Conservation (phyloP, 306 rosid species). For the Ammopiptanthus mongolicus region DNA sequence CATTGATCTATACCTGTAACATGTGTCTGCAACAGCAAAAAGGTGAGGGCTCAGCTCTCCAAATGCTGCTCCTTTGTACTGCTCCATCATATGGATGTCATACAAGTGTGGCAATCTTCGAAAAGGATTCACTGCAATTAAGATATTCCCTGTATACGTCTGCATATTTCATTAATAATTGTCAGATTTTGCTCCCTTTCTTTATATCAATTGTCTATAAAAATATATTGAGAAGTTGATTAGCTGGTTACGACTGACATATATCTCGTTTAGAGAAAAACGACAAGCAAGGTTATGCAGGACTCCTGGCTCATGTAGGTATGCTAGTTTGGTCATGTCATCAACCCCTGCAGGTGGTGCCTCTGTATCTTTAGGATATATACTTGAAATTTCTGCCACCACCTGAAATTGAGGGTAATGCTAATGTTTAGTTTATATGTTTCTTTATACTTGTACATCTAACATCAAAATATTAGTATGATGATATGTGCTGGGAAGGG, state of each 20-base stretch:
- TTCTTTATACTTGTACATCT: constrained; percentile 12
- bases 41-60: constrained; percentile 95
- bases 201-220: not conserved
- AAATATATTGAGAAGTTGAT: not conserved
- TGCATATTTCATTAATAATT: constrained; percentile 29
- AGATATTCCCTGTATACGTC: constrained; percentile 87
- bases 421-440: constrained; percentile 4
- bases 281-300: constrained; percentile 59
- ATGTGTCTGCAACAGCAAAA: constrained; percentile 85
- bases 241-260: constrained; percentile 47
- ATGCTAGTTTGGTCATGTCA: constrained; percentile 89
- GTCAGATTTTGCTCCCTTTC: constrained; percentile 21
- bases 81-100: constrained; percentile 83
- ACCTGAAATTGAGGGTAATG: constrained; percentile 47
- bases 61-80: constrained; percentile 80
- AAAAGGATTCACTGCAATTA: constrained; percentile 85
- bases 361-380: constrained; percentile 85
- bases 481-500: not conserved
- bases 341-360: constrained; percentile 91
- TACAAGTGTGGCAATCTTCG: constrained; percentile 80
- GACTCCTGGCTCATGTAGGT: constrained; percentile 86
- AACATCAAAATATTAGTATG: constrained; percentile 2
- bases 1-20: constrained; percentile 58
- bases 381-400: constrained; percentile 56
- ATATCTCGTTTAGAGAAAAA: constrained; percentile 74